Evolutionary conservation across 352 stramenopile genomes (phyloP).

Genomic region (Globisporangium barbulae): DNA sequence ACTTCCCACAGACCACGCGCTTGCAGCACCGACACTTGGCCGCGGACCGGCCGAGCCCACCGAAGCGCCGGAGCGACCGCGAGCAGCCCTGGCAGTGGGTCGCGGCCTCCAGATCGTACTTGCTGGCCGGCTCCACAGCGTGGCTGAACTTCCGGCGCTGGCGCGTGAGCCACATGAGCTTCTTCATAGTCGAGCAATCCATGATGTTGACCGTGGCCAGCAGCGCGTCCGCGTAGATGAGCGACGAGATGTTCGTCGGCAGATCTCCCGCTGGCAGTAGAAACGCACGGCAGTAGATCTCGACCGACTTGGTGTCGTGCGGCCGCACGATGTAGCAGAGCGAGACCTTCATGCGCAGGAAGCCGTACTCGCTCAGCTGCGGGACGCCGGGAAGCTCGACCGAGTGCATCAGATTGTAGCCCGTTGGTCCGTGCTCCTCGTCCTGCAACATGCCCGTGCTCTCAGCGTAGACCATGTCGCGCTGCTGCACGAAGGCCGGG

Average conservation of each 20-base stretch:
- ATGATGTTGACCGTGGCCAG: conserved; percentile 19
- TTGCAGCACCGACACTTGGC: conserved; percentile 16
- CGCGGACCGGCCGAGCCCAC: conserved; percentile 14
- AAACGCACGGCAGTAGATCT: conserved; percentile 53
- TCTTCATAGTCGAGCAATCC: conserved; percentile 32
- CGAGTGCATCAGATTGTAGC: conserved; percentile 38
- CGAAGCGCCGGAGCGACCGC: conserved; percentile 4
- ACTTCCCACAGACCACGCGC: conserved; percentile 23
- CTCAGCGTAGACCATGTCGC: conserved; percentile 31
- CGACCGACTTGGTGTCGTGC: conserved; percentile 24
- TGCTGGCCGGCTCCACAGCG: conserved; percentile 25
- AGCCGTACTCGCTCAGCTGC: conserved; percentile 23
- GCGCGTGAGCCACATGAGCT: conserved; percentile 29
- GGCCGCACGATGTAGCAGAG: conserved; percentile 42
- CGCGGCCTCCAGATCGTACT: conserved; percentile 15
- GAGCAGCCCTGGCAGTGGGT: conserved; percentile 7
- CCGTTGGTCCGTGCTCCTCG: conserved; percentile 23
- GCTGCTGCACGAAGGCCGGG: conserved; percentile 1
- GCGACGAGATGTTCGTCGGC: conserved; percentile 1
- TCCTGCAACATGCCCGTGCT: conserved; percentile 17
- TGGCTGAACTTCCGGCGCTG: conserved; percentile 31
- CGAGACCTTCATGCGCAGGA: conserved; percentile 36
- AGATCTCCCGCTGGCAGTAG: conserved; percentile 38
- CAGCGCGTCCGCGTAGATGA: conserved; percentile 40
- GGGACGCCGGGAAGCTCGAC: conserved; percentile 22